Evolutionary conservation across 495 filamentous ascomycete genomes (phyloP).

Genomic region (Penicillium nucicola): DNA sequence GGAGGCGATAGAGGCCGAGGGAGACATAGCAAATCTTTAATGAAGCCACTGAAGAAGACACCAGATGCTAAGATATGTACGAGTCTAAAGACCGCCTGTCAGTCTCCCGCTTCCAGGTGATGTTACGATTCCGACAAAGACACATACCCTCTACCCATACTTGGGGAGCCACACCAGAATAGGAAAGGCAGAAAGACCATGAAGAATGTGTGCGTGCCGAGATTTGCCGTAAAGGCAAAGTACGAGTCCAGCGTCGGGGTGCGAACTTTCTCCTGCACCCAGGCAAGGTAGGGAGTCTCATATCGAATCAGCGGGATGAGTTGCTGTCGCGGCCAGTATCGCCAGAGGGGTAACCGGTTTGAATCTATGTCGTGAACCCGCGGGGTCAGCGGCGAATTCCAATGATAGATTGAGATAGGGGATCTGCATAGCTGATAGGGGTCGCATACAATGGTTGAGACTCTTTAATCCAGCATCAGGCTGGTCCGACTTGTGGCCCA

Average conservation of each 20-base stretch:
- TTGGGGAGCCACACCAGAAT: slow-evolving; percentile 90
- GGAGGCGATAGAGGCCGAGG: slow-evolving; percentile 92
- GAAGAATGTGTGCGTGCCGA: slow-evolving; percentile 98
- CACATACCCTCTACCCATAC: slow-evolving; percentile 76
- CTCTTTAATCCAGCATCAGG: slow-evolving; percentile 73
- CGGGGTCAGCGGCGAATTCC: slow-evolving; percentile 5
- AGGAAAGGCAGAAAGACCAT: slow-evolving; percentile 90
- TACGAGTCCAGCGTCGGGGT: slow-evolving; percentile 86
- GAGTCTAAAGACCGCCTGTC: slow-evolving; percentile 49
- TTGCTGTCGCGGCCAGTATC: slow-evolving; percentile 75
- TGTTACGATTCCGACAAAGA: not conserved
- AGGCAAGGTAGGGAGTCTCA: slow-evolving; percentile 93
- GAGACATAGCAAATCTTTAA: slow-evolving; percentile 94
- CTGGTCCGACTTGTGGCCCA: slow-evolving; percentile 35
- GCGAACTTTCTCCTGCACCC: slow-evolving; percentile 71
- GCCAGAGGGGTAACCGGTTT: slow-evolving; percentile 79
- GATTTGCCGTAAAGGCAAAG: slow-evolving; percentile 93
- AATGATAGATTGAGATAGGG: slow-evolving; percentile 1
- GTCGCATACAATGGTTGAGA: slow-evolving; percentile 70
- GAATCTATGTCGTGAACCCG: slow-evolving; percentile 59
- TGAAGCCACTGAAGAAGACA: slow-evolving; percentile 88
- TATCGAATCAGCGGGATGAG: slow-evolving; percentile 85
- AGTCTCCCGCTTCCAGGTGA: slow-evolving; percentile 5
- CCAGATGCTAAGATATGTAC: slow-evolving; percentile 84
- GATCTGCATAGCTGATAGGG: not conserved